Conservation (phyloP, 75 land plant genomes). For the Ceratopteris richardii region DNA sequence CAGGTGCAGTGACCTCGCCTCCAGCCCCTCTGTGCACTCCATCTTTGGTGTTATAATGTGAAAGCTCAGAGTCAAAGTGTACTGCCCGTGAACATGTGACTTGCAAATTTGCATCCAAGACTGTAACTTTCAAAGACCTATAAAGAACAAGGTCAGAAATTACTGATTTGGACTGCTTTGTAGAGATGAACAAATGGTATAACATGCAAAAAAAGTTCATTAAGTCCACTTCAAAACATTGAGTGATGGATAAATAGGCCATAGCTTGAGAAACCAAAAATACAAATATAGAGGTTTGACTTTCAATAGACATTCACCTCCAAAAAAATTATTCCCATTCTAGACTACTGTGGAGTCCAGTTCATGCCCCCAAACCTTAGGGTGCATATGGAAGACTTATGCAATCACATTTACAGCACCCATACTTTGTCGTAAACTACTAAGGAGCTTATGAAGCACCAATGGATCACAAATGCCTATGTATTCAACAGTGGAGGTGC, state of each 20-base stretch:
- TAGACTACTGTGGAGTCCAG: no score
- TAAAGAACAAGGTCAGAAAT: neutral
- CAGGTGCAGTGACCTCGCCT: constrained; percentile 78
- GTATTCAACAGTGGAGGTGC: no score
- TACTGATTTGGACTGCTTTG: neutral
- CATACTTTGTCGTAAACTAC: no score
- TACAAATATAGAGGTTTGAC: no score
- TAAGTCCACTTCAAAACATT: neutral
- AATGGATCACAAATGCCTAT: no score
- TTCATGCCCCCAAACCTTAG: no score
- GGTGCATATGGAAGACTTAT: no score
- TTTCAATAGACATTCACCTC: neutral
- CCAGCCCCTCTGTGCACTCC: constrained; percentile 78
- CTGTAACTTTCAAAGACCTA: constrained; percentile 93
- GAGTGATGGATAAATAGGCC: neutral
- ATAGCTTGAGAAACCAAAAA: neutral
- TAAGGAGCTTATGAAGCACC: no score
- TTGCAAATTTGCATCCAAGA: constrained; percentile 52
- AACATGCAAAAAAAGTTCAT: no score
- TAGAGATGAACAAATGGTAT: no score
- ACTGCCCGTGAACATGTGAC: constrained; percentile 49
- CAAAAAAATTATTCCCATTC: no score
- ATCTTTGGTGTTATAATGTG: constrained; percentile 82
- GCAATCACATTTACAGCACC: no score
- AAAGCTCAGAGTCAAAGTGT: constrained; percentile 78